These are phyloP conservation scores for Mrakia gelida DNA, from an alignment of 768 basidiomycete genomes.

Conservation along the genomic window DNA sequence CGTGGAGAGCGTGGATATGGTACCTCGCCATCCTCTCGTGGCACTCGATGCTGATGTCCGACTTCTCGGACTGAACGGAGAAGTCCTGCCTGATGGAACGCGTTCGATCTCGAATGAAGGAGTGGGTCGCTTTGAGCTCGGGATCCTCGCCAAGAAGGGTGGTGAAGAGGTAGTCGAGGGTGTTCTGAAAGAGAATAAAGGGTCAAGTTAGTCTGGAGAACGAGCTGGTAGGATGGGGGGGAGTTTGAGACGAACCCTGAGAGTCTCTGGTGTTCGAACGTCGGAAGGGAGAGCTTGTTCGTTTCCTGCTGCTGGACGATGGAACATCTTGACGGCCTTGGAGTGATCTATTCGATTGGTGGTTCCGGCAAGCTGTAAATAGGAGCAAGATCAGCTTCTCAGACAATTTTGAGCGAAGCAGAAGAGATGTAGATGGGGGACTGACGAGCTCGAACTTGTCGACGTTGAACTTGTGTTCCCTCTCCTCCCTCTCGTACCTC, in stretches of 20 bases:
- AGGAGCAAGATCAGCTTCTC: neutral
- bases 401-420: neutral
- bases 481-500: slow-evolving; percentile 81
- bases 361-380: slow-evolving; percentile 63
- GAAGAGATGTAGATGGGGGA: slow-evolving; percentile 42
- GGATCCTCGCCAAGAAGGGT: slow-evolving; percentile 61
- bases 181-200: slow-evolving; percentile 52
- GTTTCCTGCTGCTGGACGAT: slow-evolving; percentile 84
- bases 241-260: slow-evolving; percentile 55
- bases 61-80: slow-evolving; percentile 81
- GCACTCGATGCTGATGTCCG: slow-evolving; percentile 73
- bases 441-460: slow-evolving; percentile 80
- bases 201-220: neutral
- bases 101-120: slow-evolving; percentile 88
- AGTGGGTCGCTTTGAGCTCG: slow-evolving; percentile 66
- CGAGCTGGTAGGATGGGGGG: neutral
- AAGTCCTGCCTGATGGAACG: slow-evolving; percentile 89
- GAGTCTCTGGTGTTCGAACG: slow-evolving; percentile 75
- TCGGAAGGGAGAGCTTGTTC: slow-evolving; percentile 80
- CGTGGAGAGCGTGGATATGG: slow-evolving; percentile 77
- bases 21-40: slow-evolving; percentile 91
- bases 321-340: slow-evolving; percentile 89
- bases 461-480: slow-evolving; percentile 83
- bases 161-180: slow-evolving; percentile 88
- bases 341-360: slow-evolving; percentile 71